Evolutionary conservation across 306 rosid species (phyloP), one percentile per base, ranked within the genome.

Genomic region (Corylus americana): DNA sequence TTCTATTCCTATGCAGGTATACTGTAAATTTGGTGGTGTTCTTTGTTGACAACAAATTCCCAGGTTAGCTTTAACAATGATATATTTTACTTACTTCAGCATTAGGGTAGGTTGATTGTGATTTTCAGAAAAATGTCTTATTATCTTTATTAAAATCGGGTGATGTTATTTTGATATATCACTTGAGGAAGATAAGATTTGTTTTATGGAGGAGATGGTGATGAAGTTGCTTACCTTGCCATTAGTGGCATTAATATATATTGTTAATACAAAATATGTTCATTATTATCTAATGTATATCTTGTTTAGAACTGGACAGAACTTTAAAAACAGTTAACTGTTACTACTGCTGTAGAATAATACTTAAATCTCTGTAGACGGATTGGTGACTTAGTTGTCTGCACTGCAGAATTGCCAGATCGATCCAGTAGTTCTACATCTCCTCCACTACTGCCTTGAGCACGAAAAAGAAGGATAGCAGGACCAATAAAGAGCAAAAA

Each of bases 11-110:
- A 49, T 73, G 76, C 90, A 86, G 88, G 90, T 88, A 86, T 55
- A 80, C 88, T 0, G 90, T 86, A 13, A 89, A 86, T 85, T 59
- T 89, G 82, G 81, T 86, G 1, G 83, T 63, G 17, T 80, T 84
- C 82, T 89, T 82, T 48, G 57, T 86, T 35, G 86, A 89, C 63
- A 80, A 77, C 74, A 84, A 80, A 69, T 54, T 86, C 44, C 87
- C 90, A 86, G 87, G 88, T 86, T 67, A 82, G 84, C 71, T 27
- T 27, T 73, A 50, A 11, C 27, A 50, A 14, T 51, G 3, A 16
- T 17, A 13, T 73, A 1, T 53, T 64, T 63, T 31, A 25, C 35
- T 27, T 62, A 55, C 27, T 42, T 58, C 35, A 8, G 64, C 64
- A 10, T 25, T 58, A 58, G 64, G 64, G 11, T 58, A 58, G 64